phyloP scores from a whole-genome alignment of 495 filamentous ascomycete species.

The Talaromyces trachyspermus region DNA sequence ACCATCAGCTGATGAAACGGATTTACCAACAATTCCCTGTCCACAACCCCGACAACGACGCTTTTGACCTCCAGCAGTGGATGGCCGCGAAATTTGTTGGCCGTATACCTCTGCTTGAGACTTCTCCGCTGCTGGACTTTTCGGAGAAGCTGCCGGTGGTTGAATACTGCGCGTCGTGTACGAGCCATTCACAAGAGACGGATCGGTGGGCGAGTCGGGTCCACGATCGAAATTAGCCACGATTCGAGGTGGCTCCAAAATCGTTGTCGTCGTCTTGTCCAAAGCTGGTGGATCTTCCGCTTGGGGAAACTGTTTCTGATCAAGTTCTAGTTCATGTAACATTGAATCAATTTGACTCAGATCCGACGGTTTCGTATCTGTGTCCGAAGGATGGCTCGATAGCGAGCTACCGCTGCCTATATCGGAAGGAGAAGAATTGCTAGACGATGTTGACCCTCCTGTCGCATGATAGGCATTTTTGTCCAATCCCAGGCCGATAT shows the following conservation, averaged over 20 bases:
- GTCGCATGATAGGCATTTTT: slow-evolving; percentile 52
- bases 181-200: slow-evolving; percentile 28
- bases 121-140: slow-evolving; percentile 4
- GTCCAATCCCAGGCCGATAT: slow-evolving; percentile 33
- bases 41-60: slow-evolving; percentile 80
- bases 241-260: slow-evolving; percentile 1
- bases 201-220: slow-evolving; percentile 56
- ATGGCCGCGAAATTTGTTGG: slow-evolving; percentile 14
- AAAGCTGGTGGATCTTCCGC: neutral
- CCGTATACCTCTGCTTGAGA: neutral
- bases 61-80: slow-evolving; percentile 38
- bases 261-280: neutral
- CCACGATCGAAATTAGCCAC: neutral
- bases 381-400: slow-evolving; percentile 49
- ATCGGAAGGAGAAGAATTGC: slow-evolving; percentile 57
- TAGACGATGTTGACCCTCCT: slow-evolving; percentile 61
- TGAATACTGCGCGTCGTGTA: neutral
- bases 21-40: slow-evolving; percentile 77
- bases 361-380: slow-evolving; percentile 27
- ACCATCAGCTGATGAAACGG: slow-evolving; percentile 87
- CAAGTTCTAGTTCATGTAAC: slow-evolving; percentile 23
- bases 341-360: slow-evolving; percentile 27
- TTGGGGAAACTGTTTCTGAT: neutral
- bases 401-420: slow-evolving; percentile 62
- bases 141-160: slow-evolving; percentile 13